A percentile compares a stretch with the other conserved stretches of the same genome.
Conservation (phyloP, 2,329 filamentous ascomycete genomes). For the Samsoniella hepiali region DNA sequence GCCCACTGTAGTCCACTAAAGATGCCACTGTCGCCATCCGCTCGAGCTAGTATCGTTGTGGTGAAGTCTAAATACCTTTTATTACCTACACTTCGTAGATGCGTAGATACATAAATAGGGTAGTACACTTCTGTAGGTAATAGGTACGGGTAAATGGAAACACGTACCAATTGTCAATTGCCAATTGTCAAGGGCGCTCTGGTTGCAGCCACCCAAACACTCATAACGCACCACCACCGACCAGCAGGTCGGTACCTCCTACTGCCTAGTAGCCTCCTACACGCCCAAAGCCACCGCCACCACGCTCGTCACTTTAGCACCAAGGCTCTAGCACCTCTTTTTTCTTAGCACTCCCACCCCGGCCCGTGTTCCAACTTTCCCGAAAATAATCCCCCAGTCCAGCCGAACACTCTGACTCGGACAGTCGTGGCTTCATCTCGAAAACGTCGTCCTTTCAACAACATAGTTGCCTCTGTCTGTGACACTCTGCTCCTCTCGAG, state of each 20-base stretch:
- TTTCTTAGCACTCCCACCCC: neutral
- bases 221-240: neutral
- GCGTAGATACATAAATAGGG: too few relatives aligned
- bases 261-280: neutral
- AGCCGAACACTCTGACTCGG: conserved; percentile 2
- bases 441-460: neutral
- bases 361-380: conserved; percentile 12
- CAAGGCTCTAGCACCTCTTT: too few relatives aligned
- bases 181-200: too few relatives aligned
- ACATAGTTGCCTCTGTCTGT: neutral
- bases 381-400: conserved; percentile 6
- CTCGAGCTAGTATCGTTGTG: neutral
- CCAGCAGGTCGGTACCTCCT: too few relatives aligned
- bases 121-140: too few relatives aligned
- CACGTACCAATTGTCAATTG: too few relatives aligned
- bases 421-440: neutral
- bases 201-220: neutral
- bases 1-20: neutral
- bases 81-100: too few relatives aligned
- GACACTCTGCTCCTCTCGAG: neutral
- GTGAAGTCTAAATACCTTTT: too few relatives aligned
- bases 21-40: neutral
- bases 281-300: neutral
- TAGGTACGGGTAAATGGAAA: too few relatives aligned
- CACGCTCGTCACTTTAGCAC: neutral